Evolutionary conservation across 1,139 yeast species (phyloP).

Genomic region (Candida albicans): DNA sequence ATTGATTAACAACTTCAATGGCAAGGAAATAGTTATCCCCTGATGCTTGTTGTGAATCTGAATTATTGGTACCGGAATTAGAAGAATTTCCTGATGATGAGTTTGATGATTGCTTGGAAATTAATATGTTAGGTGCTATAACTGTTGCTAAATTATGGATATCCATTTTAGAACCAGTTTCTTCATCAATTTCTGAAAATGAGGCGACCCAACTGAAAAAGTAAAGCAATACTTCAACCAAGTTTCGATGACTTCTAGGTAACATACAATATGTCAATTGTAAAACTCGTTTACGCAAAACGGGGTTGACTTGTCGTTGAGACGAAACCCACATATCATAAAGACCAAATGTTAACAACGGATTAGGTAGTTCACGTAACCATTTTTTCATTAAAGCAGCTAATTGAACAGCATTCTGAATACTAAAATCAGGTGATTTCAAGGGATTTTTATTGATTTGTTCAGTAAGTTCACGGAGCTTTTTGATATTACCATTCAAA

Average conservation of each 20-base stretch:
- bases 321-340: conserved; percentile 83
- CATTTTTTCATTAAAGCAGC: conserved; percentile 94
- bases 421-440: conserved; percentile 67
- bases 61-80: conserved; percentile 28
- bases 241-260: conserved; percentile 80
- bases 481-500: conserved; percentile 91
- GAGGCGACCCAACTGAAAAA: conserved; percentile 96
- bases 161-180: conserved; percentile 95
- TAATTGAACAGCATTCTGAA: conserved; percentile 85
- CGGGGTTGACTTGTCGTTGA: conserved; percentile 54
- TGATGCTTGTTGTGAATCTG: conserved; percentile 17
- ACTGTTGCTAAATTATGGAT: conserved; percentile 94
- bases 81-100: conserved; percentile 18
- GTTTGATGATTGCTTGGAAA: conserved; percentile 41
- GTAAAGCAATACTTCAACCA: conserved; percentile 80
- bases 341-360: conserved; percentile 74
- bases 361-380: conserved; percentile 89
- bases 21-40: conserved; percentile 86
- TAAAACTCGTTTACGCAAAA: conserved; percentile 54
- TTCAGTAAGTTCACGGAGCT: conserved; percentile 72
- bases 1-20: conserved; percentile 83
- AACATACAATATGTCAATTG: conserved; percentile 77
- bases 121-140: conserved; percentile 86
- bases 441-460: conserved; percentile 75
- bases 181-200: conserved; percentile 85